phyloP scores from a whole-genome alignment of 208 protist genomes.

The Wallacemonas collosoma region DNA sequence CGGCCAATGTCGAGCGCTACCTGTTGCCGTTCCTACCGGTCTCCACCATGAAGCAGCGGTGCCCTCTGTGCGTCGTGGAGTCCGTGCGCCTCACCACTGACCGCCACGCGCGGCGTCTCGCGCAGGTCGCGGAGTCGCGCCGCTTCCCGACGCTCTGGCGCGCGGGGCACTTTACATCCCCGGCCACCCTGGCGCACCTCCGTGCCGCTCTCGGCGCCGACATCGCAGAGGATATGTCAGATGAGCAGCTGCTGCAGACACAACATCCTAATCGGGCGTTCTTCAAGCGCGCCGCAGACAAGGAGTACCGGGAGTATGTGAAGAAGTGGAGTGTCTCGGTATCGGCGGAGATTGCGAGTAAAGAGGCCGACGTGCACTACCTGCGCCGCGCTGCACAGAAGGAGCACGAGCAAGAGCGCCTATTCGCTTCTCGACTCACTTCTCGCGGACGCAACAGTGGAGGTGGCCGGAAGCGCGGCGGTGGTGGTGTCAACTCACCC shows the following conservation, averaged over 20 bases:
- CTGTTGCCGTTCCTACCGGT: constrained; percentile 41
- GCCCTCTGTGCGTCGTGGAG: constrained; percentile 50
- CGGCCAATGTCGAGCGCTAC: constrained; percentile 21
- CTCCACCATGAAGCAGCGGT: constrained; percentile 33
- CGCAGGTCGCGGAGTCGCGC: constrained; percentile 42
- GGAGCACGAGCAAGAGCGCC: constrained; percentile 34
- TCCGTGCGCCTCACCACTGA: constrained; percentile 36
- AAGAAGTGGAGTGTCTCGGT: constrained; percentile 32
- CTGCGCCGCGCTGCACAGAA: constrained; percentile 33
- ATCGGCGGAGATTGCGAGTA: constrained; percentile 35
- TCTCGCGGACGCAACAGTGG: constrained; percentile 20
- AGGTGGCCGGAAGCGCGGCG: constrained; percentile 19
- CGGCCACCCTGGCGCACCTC: constrained; percentile 27
- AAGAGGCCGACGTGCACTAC: constrained; percentile 31
- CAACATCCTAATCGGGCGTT: constrained; percentile 72
- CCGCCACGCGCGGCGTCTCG: constrained; percentile 36
- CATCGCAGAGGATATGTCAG: constrained; percentile 32
- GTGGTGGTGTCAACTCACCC: constrained; percentile 1
- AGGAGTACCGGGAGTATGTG: constrained; percentile 42
- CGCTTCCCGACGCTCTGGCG: constrained; percentile 58
- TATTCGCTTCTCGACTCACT: constrained; percentile 37
- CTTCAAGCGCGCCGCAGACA: constrained; percentile 45
- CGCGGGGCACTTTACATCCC: constrained; percentile 41
- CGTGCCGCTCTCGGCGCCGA: constrained; percentile 17
- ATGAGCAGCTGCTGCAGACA: constrained; percentile 52